phyloP scores from a whole-genome alignment of 73 alveolate species.

The Paramecium biaurelia region DNA sequence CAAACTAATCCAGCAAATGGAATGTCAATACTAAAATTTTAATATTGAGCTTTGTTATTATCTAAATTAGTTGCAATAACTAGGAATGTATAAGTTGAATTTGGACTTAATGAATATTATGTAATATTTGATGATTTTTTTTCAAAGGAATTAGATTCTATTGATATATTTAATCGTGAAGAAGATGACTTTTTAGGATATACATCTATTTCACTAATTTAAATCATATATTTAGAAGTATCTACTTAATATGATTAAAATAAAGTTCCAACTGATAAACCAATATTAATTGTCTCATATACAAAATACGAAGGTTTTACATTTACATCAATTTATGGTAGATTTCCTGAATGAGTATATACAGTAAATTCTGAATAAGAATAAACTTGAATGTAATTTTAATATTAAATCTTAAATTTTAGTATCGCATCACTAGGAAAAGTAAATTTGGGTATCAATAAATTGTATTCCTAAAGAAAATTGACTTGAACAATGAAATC shows the following conservation, averaged over 20 bases:
- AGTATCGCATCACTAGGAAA: neutral
- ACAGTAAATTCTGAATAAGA: neutral
- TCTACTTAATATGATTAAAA: neutral
- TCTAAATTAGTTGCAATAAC: neutral
- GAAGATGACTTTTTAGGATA: neutral
- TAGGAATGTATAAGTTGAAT: neutral
- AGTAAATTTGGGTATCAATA: neutral
- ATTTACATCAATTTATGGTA: neutral
- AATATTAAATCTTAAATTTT: neutral
- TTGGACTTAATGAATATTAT: neutral
- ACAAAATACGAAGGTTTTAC: neutral
- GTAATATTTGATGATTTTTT: neutral
- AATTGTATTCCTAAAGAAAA: neutral
- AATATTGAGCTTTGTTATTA: neutral
- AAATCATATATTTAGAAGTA: neutral
- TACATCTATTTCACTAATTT: neutral
- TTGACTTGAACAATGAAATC: neutral
- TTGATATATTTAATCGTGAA: neutral
- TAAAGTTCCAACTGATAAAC: neutral
- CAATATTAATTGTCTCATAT: neutral
- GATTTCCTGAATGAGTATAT: neutral
- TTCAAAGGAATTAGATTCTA: neutral
- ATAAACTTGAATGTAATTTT: neutral
- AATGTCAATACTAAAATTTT: neutral
- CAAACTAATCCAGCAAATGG: neutral